phyloP scores from a whole-genome alignment of 1,139 yeast genomes.

The Lodderomyces margitis region DNA sequence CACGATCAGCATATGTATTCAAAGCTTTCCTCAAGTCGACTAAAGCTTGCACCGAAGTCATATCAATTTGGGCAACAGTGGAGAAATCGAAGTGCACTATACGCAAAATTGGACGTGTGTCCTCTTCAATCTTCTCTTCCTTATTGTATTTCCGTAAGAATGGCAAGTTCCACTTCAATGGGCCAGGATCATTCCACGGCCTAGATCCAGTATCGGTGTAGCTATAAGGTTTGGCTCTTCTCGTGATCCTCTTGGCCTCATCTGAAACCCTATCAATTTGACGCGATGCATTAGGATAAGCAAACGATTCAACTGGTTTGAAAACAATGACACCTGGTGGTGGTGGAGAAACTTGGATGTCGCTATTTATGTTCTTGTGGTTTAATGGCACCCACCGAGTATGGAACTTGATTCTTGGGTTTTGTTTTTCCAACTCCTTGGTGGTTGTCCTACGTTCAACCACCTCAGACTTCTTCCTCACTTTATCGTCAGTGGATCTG shows the following conservation, averaged over 20 bases:
- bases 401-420: conserved; percentile 47
- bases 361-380: conserved; percentile 55
- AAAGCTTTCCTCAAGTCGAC: conserved; percentile 74
- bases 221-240: conserved; percentile 53
- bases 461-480: conserved; percentile 16
- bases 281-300: conserved; percentile 76
- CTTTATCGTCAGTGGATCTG: conserved; percentile 20
- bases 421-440: conserved; percentile 13
- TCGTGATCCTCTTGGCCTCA: conserved; percentile 60
- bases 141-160: conserved; percentile 21
- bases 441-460: conserved; percentile 21
- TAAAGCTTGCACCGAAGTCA: conserved; percentile 75
- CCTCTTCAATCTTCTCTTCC: conserved; percentile 24
- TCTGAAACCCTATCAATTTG: conserved; percentile 72
- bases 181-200: conserved; percentile 93
- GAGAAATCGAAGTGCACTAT: conserved; percentile 80
- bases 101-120: conserved; percentile 63
- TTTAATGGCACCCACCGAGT: conserved; percentile 81
- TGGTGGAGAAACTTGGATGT: conserved; percentile 64
- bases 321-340: conserved; percentile 90
- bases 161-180: conserved; percentile 42
- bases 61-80: conserved; percentile 70
- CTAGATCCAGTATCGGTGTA: conserved; percentile 59
- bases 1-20: conserved; percentile 73
- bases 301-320: conserved; percentile 77